Base-by-base conservation (phyloP, 306 rosid genomes). In the Lathyrus sativus region DNA sequence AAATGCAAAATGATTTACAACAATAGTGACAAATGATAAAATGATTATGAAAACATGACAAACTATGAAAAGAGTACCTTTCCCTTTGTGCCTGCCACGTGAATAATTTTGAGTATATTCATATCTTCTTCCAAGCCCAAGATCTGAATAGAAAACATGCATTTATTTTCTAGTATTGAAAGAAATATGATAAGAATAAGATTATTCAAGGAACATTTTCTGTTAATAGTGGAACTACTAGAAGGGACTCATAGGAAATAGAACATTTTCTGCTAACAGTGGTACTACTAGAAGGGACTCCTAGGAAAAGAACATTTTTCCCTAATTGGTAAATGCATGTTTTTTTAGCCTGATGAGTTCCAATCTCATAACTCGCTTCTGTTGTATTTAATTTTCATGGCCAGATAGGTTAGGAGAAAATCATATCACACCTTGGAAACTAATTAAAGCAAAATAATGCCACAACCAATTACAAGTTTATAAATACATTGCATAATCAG, bases 1-100 rank as follows among this genome's bases (percentile, higher is more conserved):
- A 37, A 55, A 51, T 31, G 11, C 19, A 17, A 37, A 35, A 18
- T 5, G 37, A 66, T 39, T 29, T 57, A 19, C 38, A 74, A 49
- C 26, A 57, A 33, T 11, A 10, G 13, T 9, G 24, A 74, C 11
- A 35, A 62, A 28, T 56, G 41, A 74, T 7, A 45, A 29, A 64
- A 33, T 35, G 39, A 35, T 33, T 31, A 31, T 31, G 35, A 31
- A 31, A 31, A 31, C 3, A 17, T 56, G 41, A 74, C 10, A 45
- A 19, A 63, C 38, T 57, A 13, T 3, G 22, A 43, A 62, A 57
- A 61, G 41, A 59, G 54, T 76, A 87, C 96, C 96, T 89, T 89
- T 63, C 96, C 96, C 85, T 87, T 89, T 26, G 96, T 89, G 68
- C 96, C 96, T 24, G 93, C 93, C 55, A 89, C 93, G 44, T 89